These are phyloP conservation scores for Glaciozyma antarctica DNA, from an alignment of 768 basidiomycete species.

Conservation along the genomic window DNA sequence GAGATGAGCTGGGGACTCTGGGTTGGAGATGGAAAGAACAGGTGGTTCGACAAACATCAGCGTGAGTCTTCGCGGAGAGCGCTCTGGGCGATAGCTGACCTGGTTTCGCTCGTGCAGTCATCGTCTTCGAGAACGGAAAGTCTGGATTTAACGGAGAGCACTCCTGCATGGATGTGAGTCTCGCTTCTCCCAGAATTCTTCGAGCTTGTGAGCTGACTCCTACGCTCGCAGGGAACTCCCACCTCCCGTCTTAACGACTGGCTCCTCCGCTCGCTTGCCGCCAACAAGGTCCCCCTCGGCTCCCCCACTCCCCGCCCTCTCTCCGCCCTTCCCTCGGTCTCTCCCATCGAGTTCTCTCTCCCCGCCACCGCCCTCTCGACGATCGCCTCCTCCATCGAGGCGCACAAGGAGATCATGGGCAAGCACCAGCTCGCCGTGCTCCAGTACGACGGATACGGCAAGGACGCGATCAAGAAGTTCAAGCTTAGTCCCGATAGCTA, in stretches of 20 bases:
- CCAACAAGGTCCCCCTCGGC: conserved; percentile 67
- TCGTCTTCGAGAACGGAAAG: conserved; percentile 89
- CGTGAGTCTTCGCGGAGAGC: conserved; percentile 46
- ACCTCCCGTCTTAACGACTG: conserved; percentile 94
- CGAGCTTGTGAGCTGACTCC: conserved; percentile 48
- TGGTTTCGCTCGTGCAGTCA: conserved; percentile 47
- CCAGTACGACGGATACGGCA: conserved; percentile 83
- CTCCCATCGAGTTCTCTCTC: conserved; percentile 55
- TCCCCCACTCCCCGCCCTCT: conserved; percentile 38
- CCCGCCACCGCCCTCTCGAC: conserved; percentile 49
- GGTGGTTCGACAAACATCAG: conserved; percentile 97
- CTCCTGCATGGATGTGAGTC: conserved; percentile 50
- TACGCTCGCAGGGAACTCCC: conserved; percentile 58
- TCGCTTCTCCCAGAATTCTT: conserved; percentile 29
- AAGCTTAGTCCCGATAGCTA: conserved; percentile 66
- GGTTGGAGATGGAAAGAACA: conserved; percentile 80
- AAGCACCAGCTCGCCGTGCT: conserved; percentile 74
- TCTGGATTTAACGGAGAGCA: conserved; percentile 67
- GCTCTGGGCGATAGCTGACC: not conserved
- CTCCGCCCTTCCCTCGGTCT: conserved; percentile 33
- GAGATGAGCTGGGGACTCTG: conserved; percentile 72
- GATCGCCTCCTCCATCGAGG: conserved; percentile 52
- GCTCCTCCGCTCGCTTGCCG: conserved; percentile 62
- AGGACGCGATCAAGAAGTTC: conserved; percentile 62
- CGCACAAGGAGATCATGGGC: conserved; percentile 66